Conservation (phyloP, 768 basidiomycete genomes). For the Mrakia hoshinonis region DNA sequence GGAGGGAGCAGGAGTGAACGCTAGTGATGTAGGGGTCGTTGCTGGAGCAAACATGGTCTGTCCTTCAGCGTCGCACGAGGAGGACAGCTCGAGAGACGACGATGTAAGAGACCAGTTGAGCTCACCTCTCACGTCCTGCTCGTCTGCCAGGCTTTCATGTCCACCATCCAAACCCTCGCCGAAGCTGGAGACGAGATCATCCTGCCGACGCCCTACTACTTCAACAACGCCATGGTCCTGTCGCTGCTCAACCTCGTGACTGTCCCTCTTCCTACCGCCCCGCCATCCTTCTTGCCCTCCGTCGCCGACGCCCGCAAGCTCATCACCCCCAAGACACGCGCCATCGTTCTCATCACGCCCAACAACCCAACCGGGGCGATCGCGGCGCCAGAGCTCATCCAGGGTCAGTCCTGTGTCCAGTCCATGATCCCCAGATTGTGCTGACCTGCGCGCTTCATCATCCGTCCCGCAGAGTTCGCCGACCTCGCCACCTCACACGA, state of each 20-base stretch:
- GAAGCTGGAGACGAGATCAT: constrained; percentile 33
- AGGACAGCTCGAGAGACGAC: constrained; percentile 58
- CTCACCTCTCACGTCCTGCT: constrained; percentile 58
- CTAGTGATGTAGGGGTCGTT: constrained; percentile 44
- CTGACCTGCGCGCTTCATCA: neutral
- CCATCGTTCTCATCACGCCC: constrained; percentile 56
- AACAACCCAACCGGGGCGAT: constrained; percentile 67
- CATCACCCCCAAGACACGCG: constrained; percentile 51
- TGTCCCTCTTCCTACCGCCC: constrained; percentile 49
- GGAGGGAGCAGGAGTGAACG: constrained; percentile 45
- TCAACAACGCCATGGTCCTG: constrained; percentile 49
- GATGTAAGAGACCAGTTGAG: constrained; percentile 51
- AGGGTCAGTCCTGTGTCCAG: neutral
- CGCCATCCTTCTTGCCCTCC: constrained; percentile 52
- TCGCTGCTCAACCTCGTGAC: constrained; percentile 56
- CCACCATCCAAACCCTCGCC: constrained; percentile 32
- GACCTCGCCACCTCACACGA: constrained; percentile 50
- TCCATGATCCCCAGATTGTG: neutral
- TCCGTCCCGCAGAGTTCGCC: constrained; percentile 47
- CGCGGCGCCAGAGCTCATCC: constrained; percentile 54
- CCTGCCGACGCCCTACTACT: constrained; percentile 31
- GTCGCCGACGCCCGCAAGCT: constrained; percentile 47
- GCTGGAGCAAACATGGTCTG: constrained; percentile 27
- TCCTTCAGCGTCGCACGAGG: neutral
- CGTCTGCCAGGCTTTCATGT: constrained; percentile 40